Base-by-base conservation (phyloP, 257 asterid genomes). In the Hygrophila difformis region DNA sequence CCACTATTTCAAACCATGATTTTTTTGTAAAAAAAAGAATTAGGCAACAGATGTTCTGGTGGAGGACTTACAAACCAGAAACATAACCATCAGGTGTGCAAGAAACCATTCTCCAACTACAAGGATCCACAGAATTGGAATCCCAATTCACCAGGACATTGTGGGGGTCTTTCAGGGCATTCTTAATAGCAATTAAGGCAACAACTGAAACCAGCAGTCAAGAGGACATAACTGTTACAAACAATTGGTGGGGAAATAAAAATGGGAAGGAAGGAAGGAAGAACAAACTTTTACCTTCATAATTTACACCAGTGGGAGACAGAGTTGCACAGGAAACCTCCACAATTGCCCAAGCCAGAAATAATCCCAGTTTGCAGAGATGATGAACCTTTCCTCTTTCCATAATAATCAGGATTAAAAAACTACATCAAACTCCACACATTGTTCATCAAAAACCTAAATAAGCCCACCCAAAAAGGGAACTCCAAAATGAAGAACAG, bases 71-170 rank as follows among this genome's bases (percentile, higher is more conserved):
- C 99, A 86, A 61, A 52, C 74, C 75, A 62, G 93, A 86, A 40
- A 91, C 99, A 72, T 73, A 74, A 49, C 94, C 94, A 72, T 82
- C 96, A 45, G 31, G 13, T 14, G 92, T 63, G 52, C 99, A 91
- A 46, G 94, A 76, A 47, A 91, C 68, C 96, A 82, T 82, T 62
- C 95, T 80, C 99, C 99, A 91, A 65, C 95, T 72, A 70, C 99
- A 91, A 47, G 99, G 99, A 68, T 91, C 99, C 55, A 91, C 99
- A 16, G 97, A 87, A 73, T 72, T 86, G 31, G 68, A 71, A 69
- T 91, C 96, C 99, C 99, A 91, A 59, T 67, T 78, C 65, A 77
- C 95, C 76, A 91, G 60, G 47, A 76, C 92, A 70, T 91, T 78
- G 45, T 78, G 64, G 10, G 99, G 99, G 67, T 91, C 99, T 12